A percentile compares a stretch with the other conserved stretches of the same genome.
Conservation (phyloP, 2,329 filamentous ascomycete genomes). For the Hypocreales sp. region DNA sequence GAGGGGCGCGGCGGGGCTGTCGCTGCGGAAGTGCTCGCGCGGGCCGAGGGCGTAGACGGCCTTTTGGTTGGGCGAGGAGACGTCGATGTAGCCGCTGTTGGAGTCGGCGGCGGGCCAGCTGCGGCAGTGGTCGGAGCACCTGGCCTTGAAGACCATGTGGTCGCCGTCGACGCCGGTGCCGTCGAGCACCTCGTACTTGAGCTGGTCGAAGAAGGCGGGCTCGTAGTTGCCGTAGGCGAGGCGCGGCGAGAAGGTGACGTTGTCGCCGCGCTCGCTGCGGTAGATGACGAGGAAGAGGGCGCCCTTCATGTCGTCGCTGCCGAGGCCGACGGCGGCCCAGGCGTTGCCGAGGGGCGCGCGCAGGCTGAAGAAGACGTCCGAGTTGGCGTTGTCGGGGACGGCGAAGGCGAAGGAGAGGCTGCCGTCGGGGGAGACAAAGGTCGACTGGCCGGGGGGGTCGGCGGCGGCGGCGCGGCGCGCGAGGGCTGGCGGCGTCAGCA, state of each 20-base stretch:
- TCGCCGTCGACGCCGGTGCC: constrained; percentile 32
- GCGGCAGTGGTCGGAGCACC: constrained; percentile 34
- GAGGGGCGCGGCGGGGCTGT: constrained; percentile 26
- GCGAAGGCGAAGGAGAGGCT: constrained; percentile 33
- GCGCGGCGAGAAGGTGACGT: constrained; percentile 41
- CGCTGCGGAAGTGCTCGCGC: constrained; percentile 22
- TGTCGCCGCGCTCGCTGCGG: constrained; percentile 25
- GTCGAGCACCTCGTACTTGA: constrained; percentile 26
- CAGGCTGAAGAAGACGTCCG: constrained; percentile 39
- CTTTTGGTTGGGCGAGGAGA: constrained; percentile 26
- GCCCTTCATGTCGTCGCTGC: constrained; percentile 32
- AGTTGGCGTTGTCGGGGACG: constrained; percentile 27
- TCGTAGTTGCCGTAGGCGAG: constrained; percentile 33
- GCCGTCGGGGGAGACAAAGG: constrained; percentile 26
- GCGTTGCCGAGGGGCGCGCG: constrained; percentile 26
- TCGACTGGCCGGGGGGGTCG: constrained; percentile 19
- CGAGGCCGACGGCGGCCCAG: constrained; percentile 41
- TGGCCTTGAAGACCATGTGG: constrained; percentile 31
- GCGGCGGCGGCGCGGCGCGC: constrained; percentile 11
- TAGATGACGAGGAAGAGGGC: constrained; percentile 41
- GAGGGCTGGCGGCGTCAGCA: too few relatives aligned
- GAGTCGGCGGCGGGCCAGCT: constrained; percentile 24
- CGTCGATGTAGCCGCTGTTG: constrained; percentile 28
- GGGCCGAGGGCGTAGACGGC: constrained; percentile 44
- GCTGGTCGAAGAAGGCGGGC: constrained; percentile 27